Evolutionary conservation across 768 basidiomycete genomes (phyloP).

Genomic region (Kwoniella mangroviensis): DNA sequence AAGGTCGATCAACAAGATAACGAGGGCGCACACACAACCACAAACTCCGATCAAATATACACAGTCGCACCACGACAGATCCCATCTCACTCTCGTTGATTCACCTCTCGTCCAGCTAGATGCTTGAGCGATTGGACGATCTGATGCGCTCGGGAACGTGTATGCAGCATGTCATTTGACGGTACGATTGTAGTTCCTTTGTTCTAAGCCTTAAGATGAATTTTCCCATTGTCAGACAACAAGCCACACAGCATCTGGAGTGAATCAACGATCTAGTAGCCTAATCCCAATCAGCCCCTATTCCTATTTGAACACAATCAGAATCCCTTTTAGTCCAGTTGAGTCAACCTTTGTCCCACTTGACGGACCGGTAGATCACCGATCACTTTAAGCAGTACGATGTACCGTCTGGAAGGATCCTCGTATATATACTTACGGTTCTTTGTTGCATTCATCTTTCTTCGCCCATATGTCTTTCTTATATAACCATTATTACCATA

Average conservation of each 20-base stretch:
- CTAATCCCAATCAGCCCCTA: slow-evolving; percentile 3
- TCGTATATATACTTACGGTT: background rate
- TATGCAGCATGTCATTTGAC: background rate
- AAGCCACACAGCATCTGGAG: slow-evolving; percentile 8
- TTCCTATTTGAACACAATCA: background rate
- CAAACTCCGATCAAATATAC: slow-evolving; percentile 3
- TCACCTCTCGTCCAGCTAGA: too few relatives aligned
- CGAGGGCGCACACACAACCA: background rate
- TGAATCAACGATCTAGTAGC: background rate
- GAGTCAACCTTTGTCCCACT: slow-evolving; percentile 8
- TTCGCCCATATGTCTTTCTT: background rate
- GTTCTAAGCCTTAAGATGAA: background rate
- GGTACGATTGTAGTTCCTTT: background rate
- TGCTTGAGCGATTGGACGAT: background rate
- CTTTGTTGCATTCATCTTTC: background rate
- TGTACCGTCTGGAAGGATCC: too few relatives aligned
- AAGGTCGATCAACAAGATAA: background rate
- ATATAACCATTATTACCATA: too few relatives aligned
- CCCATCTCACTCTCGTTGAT: background rate
- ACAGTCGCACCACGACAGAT: background rate
- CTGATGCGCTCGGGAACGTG: background rate
- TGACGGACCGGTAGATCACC: slow-evolving; percentile 1
- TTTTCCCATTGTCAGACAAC: background rate
- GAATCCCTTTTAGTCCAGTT: background rate
- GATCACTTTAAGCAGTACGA: background rate